Evolutionary conservation across 306 rosid genomes (phyloP).

Genomic region (Gastrolobium bilobum): DNA sequence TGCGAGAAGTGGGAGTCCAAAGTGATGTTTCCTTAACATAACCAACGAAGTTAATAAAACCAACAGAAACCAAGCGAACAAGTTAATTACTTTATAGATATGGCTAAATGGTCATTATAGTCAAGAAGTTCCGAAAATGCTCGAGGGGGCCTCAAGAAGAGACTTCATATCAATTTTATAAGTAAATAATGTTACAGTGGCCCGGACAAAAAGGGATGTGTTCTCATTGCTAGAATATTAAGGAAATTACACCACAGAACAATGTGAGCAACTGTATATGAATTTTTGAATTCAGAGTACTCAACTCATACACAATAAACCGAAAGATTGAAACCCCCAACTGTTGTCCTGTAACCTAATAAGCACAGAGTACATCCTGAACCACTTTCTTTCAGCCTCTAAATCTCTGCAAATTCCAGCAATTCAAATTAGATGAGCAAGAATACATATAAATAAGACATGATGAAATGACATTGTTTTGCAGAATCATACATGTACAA

Average conservation of each 20-base stretch:
- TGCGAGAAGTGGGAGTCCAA: background rate
- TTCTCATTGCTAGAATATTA: slow-evolving; percentile 50
- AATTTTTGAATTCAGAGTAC: slow-evolving; percentile 47
- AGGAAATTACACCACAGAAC: slow-evolving; percentile 42
- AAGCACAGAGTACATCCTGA: slow-evolving; percentile 58
- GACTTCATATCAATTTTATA: slow-evolving; percentile 6
- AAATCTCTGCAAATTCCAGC: slow-evolving; percentile 73
- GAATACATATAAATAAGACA: slow-evolving; percentile 18
- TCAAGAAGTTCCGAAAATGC: background rate
- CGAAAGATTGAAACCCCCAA: slow-evolving; percentile 52
- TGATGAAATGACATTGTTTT: slow-evolving; percentile 23
- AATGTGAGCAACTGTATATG: slow-evolving; percentile 46
- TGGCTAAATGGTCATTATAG: background rate
- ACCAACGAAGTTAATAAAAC: background rate
- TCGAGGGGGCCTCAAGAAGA: background rate
- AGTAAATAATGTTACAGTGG: slow-evolving; percentile 27
- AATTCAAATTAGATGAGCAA: slow-evolving; percentile 45
- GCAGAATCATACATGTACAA: slow-evolving; percentile 83
- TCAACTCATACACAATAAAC: slow-evolving; percentile 55
- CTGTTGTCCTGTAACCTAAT: slow-evolving; percentile 58
- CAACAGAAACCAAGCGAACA: background rate
- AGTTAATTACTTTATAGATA: too few species aligned
- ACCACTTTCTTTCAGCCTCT: slow-evolving; percentile 62
- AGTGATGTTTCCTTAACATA: background rate
- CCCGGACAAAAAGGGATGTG: slow-evolving; percentile 46